These are phyloP conservation scores for Trifolium repens DNA, from an alignment of 306 rosid species.

Conservation along the genomic window DNA sequence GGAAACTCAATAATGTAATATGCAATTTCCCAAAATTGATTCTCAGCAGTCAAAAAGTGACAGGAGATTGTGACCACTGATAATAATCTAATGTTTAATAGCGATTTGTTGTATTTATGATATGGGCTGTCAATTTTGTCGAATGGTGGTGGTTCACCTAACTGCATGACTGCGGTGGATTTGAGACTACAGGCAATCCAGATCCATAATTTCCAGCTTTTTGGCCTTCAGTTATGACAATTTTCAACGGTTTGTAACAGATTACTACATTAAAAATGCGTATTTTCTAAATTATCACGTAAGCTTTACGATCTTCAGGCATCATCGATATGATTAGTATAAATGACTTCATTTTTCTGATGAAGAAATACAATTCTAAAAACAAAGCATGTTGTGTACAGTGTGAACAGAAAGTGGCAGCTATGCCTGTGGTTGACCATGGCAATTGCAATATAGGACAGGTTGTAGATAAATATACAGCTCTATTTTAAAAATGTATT, in stretches of 20 bases:
- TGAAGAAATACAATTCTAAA: not conserved
- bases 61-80: not conserved
- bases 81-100: not conserved
- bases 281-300: not conserved
- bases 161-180: not conserved
- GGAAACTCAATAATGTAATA: conserved; percentile 42
- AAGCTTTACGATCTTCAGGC: not conserved
- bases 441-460: not conserved
- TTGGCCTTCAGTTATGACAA: not conserved
- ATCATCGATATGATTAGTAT: not conserved
- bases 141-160: not conserved
- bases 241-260: conserved; percentile 32
- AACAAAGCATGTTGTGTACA: not conserved
- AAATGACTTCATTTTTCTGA: not conserved
- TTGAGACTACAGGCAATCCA: not conserved
- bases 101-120: not conserved
- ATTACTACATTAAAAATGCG: not conserved
- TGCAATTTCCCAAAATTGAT: conserved; percentile 10
- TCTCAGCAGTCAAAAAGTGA: not conserved
- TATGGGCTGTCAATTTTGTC: not conserved
- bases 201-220: conserved; percentile 7
- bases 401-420: not conserved
- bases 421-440: not conserved
- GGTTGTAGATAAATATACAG: not conserved
- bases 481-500: not conserved